A percentile compares a stretch with the other conserved stretches of the same genome.
These are phyloP conservation scores for Sanguinoderma infundibulare DNA, from an alignment of 1,284 basidiomycete genomes.

Conservation along the genomic window DNA sequence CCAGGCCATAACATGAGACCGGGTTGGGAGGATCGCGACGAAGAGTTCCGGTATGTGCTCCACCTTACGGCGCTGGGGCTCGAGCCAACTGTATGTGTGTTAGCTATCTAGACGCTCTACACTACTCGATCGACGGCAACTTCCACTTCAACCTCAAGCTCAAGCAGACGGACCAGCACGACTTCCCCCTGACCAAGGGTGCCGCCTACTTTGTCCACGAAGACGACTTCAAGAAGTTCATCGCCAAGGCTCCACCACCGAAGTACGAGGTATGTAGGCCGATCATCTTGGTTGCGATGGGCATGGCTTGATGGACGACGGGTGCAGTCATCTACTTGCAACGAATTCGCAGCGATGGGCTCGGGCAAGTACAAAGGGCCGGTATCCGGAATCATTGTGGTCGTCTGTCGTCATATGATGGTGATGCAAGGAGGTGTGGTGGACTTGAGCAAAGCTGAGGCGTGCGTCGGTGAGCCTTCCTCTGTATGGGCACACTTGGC, in stretches of 20 bases:
- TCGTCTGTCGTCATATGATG: slow-evolving; percentile 6
- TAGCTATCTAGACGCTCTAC: slow-evolving; percentile 11
- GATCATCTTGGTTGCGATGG: neutral
- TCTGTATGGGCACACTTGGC: neutral
- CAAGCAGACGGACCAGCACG: slow-evolving; percentile 10
- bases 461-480: neutral
- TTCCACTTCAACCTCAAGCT: slow-evolving; percentile 15
- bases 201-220: slow-evolving; percentile 13
- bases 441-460: slow-evolving; percentile 1
- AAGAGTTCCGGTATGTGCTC: neutral
- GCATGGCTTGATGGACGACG: neutral
- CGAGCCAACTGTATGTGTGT: slow-evolving; percentile 7
- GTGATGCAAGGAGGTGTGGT: slow-evolving; percentile 7
- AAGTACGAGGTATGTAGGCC: neutral
- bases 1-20: neutral
- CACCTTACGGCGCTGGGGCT: neutral
- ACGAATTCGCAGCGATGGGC: slow-evolving; percentile 12
- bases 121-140: slow-evolving; percentile 15
- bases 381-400: slow-evolving; percentile 1
- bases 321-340: neutral
- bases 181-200: slow-evolving; percentile 7
- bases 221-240: slow-evolving; percentile 8
- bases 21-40: neutral
- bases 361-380: slow-evolving; percentile 11
- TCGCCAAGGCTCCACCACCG: neutral